Conservation (phyloP, 1,284 basidiomycete genomes). For the Heterobasidion parviporum region DNA sequence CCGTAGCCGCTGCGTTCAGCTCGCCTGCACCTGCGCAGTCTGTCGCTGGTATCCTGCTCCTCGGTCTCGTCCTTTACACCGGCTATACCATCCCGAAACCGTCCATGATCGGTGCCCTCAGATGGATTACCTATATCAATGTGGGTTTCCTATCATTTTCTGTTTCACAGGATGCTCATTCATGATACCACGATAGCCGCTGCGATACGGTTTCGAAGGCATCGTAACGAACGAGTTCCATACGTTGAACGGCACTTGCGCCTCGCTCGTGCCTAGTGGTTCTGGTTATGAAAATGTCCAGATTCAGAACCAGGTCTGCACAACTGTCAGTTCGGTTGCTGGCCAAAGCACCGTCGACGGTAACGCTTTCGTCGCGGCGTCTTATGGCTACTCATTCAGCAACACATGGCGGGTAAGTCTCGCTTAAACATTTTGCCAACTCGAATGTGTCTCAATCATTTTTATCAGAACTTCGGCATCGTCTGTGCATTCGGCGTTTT, state of each 20-base stretch:
- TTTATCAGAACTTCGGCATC: constrained; percentile 44
- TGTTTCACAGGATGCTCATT: neutral
- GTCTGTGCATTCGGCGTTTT: constrained; percentile 41
- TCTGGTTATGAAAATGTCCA: constrained; percentile 45
- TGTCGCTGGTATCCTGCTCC: constrained; percentile 46
- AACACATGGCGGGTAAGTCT: constrained; percentile 62
- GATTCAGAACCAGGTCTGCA: constrained; percentile 52
- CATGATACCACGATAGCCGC: constrained; percentile 22
- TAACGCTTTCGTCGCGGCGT: constrained; percentile 43
- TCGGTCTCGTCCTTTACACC: constrained; percentile 38
- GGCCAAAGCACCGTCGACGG: constrained; percentile 42
- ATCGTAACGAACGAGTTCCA: constrained; percentile 52
- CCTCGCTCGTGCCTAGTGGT: constrained; percentile 35
- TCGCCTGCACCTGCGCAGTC: constrained; percentile 50
- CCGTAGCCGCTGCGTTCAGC: constrained; percentile 45
- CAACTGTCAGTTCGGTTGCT: constrained; percentile 43
- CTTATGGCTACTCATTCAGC: constrained; percentile 53
- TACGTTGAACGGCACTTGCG: constrained; percentile 31
- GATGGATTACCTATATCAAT: constrained; percentile 60
- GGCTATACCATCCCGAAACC: constrained; percentile 43
- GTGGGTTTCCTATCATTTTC: constrained; percentile 25
- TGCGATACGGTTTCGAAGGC: constrained; percentile 44
- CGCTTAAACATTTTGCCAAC: neutral
- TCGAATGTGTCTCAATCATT: neutral
- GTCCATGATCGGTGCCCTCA: constrained; percentile 54